Evolutionary conservation across 805 yeast genomes (phyloP), one percentile per base, ranked within the genome.

Genomic region (Wickerhamia fluorescens): DNA sequence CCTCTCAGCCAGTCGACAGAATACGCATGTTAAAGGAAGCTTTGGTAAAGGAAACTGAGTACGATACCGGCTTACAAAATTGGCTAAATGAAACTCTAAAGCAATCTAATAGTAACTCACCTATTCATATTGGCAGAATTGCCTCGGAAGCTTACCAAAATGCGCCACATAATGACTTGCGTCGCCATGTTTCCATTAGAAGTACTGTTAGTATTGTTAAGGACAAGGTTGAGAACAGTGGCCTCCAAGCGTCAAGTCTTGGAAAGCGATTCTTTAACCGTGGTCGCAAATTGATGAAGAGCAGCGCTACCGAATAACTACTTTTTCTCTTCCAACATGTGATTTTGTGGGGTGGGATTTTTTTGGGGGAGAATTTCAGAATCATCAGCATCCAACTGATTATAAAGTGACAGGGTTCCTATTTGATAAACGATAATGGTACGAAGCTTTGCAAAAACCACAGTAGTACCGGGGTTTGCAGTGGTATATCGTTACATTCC

Each of bases 61-160:
- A 61, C 37, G 76, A 76, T 28, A 63, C 78, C 0, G 84, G 84
- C 1, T 50, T 79, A n/a, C 64, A 64, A 14, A 56, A 62, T 2
- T 79, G 83, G 79, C 57, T 76, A 47, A 49, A 42, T 47, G 74
- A 47, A 51, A 58, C 65, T 40, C 60, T 59, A 51, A 66, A 38
- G 46, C 61, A 41, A 44, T 53, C 56, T 1, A 56, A 51, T 26
- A 44, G 41, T 18, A 41, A 54, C 7, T 47, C 58, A n/a, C 55
- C 41, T 33, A 62, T 61, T 16, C 68, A 53, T 34, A 58, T 69
- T 28, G 76, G 77, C 0, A 63, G 62, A 12, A 68, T 75, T 36
- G 87, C 80, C 2, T 58, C 70, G 17, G 73, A 69, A 31, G 86
- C 85, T 2, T 78, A 77, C 48, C 75, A 73, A 21, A 75, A 77